Evolutionary conservation across 306 rosid species (phyloP), one percentile per base, ranked within the genome.

Genomic region (Ceratonia siliqua): DNA sequence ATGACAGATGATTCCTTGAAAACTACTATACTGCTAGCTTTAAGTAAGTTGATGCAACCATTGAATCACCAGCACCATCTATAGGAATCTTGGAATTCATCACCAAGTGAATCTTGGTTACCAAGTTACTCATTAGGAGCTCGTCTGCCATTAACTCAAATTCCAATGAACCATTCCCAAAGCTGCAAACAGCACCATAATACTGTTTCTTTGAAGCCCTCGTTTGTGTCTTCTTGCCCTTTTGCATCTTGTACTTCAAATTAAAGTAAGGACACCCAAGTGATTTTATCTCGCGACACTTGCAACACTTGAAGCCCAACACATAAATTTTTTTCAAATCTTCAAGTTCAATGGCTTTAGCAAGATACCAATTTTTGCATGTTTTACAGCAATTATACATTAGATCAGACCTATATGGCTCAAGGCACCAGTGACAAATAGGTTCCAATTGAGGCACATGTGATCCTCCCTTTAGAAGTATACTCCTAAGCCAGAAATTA

Each of bases 361-460:
- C 97, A 66, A 92, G 99, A 84, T 81, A 90, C 99, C 99, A 95
- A 81, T 92, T 82, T 35, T 71, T 71, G 86, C 99, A 95, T 58
- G 83, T 54, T 62, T 90, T 93, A 18, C 99, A 95, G 79, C 87
- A 64, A 66, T 92, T 79, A 85, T 95, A 95, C 89, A 85, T 92
- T 82, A 88, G 76, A 80, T 92, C 96, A 27, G 92, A 74, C 69
- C 81, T 84, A 74, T 95, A 95, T 62, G 89, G 82, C 87, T 82
- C 79, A 20, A 64, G 84, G 77, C 99, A 95, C 85, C 92, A 58
- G 83, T 78, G 85, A 80, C 99, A 95, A 59, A 61, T 36, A 63
- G 99, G 97, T 30, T 71, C 21, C 72, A 70, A 24, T 20, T 79
- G 74, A 73, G 78, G 86, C 36, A 54, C 52, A 76, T 70, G 72